Percentiles rank a stretch among this genome's conserved stretches.
These are phyloP conservation scores for Trypanosoma cruzi DNA, from an alignment of 208 protist species.

Conservation along the genomic window DNA sequence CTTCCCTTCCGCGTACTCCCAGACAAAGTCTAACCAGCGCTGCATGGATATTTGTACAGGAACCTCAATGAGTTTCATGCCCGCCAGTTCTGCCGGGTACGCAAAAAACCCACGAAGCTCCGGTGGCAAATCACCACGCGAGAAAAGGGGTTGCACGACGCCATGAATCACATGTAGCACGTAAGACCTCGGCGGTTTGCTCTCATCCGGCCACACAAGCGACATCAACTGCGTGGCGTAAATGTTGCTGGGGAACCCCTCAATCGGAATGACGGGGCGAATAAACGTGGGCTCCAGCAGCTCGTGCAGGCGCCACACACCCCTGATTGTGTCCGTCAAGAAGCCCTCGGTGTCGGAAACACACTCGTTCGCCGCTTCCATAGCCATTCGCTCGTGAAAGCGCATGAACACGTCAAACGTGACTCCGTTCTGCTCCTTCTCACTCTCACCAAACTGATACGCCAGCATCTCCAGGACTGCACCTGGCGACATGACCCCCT, in stretches of 20 bases:
- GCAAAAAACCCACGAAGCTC: slow-evolving; percentile 84
- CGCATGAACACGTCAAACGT: slow-evolving; percentile 80
- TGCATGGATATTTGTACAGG: slow-evolving; percentile 58
- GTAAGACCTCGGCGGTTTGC: slow-evolving; percentile 25
- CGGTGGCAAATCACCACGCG: slow-evolving; percentile 74
- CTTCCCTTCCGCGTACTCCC: slow-evolving; percentile 75
- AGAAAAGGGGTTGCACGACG: slow-evolving; percentile 73
- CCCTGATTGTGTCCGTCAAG: slow-evolving; percentile 63
- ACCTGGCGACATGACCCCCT: slow-evolving; percentile 70
- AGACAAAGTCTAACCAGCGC: slow-evolving; percentile 82
- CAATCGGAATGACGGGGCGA: slow-evolving; percentile 54
- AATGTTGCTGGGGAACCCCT: slow-evolving; percentile 43
- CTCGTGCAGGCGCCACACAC: slow-evolving; percentile 73
- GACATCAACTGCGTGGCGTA: slow-evolving; percentile 76
- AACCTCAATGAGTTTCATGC: slow-evolving; percentile 59
- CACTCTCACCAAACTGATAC: slow-evolving; percentile 60
- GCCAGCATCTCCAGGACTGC: slow-evolving; percentile 59
- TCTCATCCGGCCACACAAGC: slow-evolving; percentile 56
- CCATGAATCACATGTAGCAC: slow-evolving; percentile 66
- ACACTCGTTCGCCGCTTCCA: slow-evolving; percentile 62
- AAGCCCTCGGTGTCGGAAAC: slow-evolving; percentile 57
- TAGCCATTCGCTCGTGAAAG: slow-evolving; percentile 79
- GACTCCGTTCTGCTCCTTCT: slow-evolving; percentile 53
- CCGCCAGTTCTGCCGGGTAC: slow-evolving; percentile 73
- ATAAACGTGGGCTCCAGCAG: slow-evolving; percentile 78